phyloP scores from a whole-genome alignment of 345 rosid species.

The Euphorbia peplus region DNA sequence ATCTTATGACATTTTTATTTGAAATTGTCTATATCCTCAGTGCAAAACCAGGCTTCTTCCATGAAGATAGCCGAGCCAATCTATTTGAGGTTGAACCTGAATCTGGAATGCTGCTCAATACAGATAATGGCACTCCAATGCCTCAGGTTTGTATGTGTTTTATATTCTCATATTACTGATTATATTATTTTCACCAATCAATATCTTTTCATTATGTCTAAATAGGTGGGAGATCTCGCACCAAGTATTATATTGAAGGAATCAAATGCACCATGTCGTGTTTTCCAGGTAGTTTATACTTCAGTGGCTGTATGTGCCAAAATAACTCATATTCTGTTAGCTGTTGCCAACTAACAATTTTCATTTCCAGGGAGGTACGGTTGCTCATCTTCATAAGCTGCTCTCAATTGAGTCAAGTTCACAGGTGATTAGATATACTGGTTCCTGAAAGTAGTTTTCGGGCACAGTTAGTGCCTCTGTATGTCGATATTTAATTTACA shows the following conservation, averaged over 20 bases:
- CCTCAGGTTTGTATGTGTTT: slow-evolving; percentile 56
- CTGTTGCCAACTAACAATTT: slow-evolving; percentile 2
- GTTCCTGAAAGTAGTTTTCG: neutral
- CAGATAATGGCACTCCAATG: slow-evolving; percentile 96
- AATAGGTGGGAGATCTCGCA: slow-evolving; percentile 61
- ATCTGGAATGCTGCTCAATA: slow-evolving; percentile 83
- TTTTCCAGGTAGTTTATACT: slow-evolving; percentile 59
- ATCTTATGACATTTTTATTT: neutral
- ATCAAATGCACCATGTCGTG: slow-evolving; percentile 43
- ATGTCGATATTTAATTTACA: slow-evolving; percentile 10
- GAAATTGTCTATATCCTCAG: slow-evolving; percentile 31
- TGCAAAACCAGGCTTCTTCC: slow-evolving; percentile 96
- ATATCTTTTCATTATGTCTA: neutral
- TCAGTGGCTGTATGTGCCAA: neutral
- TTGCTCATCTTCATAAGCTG: slow-evolving; percentile 89
- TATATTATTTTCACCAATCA: neutral
- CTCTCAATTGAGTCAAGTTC: slow-evolving; percentile 93
- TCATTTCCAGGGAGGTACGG: slow-evolving; percentile 77
- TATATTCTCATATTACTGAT: neutral
- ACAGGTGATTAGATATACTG: slow-evolving; percentile 47
- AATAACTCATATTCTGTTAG: neutral
- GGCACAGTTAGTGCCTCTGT: neutral
- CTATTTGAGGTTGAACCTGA: slow-evolving; percentile 87
- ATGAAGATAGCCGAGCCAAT: slow-evolving; percentile 76
- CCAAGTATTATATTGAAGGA: slow-evolving; percentile 41